phyloP scores from a whole-genome alignment of 208 protist species.

The Angomonas ambiguus region DNA sequence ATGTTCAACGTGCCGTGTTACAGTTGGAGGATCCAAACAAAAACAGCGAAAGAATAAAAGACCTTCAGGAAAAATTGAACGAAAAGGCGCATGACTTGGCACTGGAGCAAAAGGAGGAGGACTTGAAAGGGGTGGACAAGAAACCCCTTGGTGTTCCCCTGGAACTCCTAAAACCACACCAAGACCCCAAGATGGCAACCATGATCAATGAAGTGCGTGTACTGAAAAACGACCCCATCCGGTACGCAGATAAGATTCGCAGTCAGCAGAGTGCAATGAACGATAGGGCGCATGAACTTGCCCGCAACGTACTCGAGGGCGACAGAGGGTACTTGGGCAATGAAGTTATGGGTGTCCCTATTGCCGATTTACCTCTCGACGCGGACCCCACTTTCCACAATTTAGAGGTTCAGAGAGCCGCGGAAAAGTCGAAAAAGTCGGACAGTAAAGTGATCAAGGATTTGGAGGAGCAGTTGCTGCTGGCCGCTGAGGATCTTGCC shows the following conservation, averaged over 20 bases:
- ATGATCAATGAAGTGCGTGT: slow-evolving; percentile 43
- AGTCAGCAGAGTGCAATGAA: slow-evolving; percentile 43
- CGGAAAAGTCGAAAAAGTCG: slow-evolving; percentile 25
- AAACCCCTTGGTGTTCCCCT: slow-evolving; percentile 50
- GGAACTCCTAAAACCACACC: slow-evolving; percentile 50
- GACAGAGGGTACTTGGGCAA: slow-evolving; percentile 44
- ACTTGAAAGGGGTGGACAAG: slow-evolving; percentile 51
- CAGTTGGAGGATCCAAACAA: slow-evolving; percentile 37
- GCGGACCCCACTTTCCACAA: slow-evolving; percentile 45
- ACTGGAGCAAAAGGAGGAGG: slow-evolving; percentile 44
- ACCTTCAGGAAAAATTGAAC: slow-evolving; percentile 54
- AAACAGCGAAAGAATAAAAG: slow-evolving; percentile 29
- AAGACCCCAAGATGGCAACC: slow-evolving; percentile 36
- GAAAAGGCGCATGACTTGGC: slow-evolving; percentile 55
- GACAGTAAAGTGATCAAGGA: slow-evolving; percentile 20
- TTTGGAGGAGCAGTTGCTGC: slow-evolving; percentile 52
- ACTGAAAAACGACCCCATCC: slow-evolving; percentile 46
- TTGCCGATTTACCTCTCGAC: slow-evolving; percentile 53
- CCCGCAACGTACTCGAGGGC: slow-evolving; percentile 30
- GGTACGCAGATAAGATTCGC: slow-evolving; percentile 51
- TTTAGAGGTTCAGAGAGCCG: slow-evolving; percentile 38
- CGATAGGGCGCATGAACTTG: slow-evolving; percentile 45
- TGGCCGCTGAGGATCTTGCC: slow-evolving; percentile 49
- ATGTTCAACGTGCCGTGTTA: slow-evolving; percentile 44
- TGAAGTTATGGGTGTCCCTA: slow-evolving; percentile 44